phyloP scores from a whole-genome alignment of 345 rosid genomes.

The Corchorus olitorius region DNA sequence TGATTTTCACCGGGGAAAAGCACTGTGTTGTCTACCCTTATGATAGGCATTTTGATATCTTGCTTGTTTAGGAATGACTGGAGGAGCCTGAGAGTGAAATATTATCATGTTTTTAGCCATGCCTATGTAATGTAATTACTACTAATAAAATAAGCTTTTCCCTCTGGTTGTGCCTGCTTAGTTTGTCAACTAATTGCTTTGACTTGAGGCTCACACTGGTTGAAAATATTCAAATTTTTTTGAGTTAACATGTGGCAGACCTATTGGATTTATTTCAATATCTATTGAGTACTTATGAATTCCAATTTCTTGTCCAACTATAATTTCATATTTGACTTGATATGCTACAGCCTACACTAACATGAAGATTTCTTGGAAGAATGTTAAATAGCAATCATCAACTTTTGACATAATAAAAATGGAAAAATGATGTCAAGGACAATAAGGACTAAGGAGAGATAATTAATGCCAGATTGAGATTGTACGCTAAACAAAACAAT shows the following conservation, averaged over 20 bases:
- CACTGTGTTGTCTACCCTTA: background rate
- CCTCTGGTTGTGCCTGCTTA: background rate
- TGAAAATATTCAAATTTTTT: background rate
- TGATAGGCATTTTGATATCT: background rate
- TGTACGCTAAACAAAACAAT: background rate
- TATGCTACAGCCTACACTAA: background rate
- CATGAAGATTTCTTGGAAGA: conserved; percentile 9
- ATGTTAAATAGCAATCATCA: conserved; percentile 6
- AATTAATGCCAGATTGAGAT: conserved; percentile 5
- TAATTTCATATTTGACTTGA: conserved; percentile 1
- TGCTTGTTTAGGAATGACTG: conserved; percentile 6
- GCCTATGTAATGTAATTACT: background rate
- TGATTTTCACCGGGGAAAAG: background rate
- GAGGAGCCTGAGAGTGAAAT: conserved; percentile 11
- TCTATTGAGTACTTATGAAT: background rate
- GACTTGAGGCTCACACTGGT: conserved; percentile 18
- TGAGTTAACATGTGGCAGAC: background rate
- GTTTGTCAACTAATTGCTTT: conserved; percentile 24
- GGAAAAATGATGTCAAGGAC: background rate
- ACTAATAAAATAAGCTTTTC: conserved; percentile 1
- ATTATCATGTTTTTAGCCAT: conserved; percentile 17
- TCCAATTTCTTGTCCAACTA: background rate
- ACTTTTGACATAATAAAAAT: background rate
- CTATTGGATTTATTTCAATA: conserved; percentile 1
- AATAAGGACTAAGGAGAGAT: background rate